phyloP scores from a whole-genome alignment of 192 early-diverging fungal species.

The Phycomyces blakesleeanus region DNA sequence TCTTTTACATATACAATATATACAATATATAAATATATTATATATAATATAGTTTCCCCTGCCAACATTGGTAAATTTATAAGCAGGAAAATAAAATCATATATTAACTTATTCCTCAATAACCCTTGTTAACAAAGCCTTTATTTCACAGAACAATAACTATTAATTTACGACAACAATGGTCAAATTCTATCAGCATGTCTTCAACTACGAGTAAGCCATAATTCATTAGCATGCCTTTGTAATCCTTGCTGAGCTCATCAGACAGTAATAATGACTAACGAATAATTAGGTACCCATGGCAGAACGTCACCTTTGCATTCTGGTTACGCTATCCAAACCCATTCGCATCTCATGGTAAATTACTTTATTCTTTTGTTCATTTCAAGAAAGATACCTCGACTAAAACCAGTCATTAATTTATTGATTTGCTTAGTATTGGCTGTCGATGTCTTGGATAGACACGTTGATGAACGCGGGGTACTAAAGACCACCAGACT shows the following conservation, averaged over 20 bases:
- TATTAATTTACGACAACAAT: slow-evolving; percentile 37
- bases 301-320: slow-evolving; percentile 83
- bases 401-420: too few relatives aligned
- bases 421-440: slow-evolving; percentile 52
- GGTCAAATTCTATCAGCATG: slow-evolving; percentile 83
- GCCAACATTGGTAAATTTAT: not conserved
- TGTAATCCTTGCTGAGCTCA: too few relatives aligned
- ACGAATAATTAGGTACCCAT: slow-evolving; percentile 45
- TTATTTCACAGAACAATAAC: too few relatives aligned
- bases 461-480: slow-evolving; percentile 75
- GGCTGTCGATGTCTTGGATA: slow-evolving; percentile 88
- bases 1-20: not conserved
- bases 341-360: slow-evolving; percentile 86
- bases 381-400: too few relatives aligned
- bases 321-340: slow-evolving; percentile 97
- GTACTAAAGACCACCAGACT: slow-evolving; percentile 83
- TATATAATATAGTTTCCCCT: too few relatives aligned
- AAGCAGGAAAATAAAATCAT: too few relatives aligned
- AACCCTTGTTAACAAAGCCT: too few relatives aligned
- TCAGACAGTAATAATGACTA: too few relatives aligned
- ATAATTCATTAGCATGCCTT: too few relatives aligned
- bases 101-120: too few relatives aligned
- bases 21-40: too few relatives aligned
- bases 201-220: slow-evolving; percentile 68
- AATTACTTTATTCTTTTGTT: not conserved